These are phyloP conservation scores for Gracilaria gracilis DNA, from an alignment of 23 red algal species.

Conservation along the genomic window DNA sequence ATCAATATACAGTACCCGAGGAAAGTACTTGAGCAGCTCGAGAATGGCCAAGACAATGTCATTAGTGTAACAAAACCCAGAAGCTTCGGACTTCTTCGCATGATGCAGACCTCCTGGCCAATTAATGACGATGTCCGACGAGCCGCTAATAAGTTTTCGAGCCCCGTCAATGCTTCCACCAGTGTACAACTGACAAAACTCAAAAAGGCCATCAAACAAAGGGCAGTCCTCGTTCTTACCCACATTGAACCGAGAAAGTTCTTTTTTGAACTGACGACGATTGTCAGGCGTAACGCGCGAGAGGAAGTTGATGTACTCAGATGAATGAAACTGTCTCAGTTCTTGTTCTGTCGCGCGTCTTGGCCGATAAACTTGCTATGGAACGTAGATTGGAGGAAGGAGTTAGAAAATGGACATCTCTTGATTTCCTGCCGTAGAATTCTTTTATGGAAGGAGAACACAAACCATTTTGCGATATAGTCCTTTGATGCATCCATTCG, in stretches of 20 bases:
- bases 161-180: slow-evolving; percentile 77
- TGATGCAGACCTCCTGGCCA: slow-evolving; percentile 81
- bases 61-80: slow-evolving; percentile 77
- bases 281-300: slow-evolving; percentile 45
- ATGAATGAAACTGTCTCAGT: slow-evolving; percentile 51
- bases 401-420: too few relatives aligned
- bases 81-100: slow-evolving; percentile 64
- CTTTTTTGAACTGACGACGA: slow-evolving; percentile 6
- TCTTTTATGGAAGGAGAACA: not conserved
- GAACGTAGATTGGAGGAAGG: not conserved
- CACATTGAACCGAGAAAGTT: slow-evolving; percentile 31
- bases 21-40: slow-evolving; percentile 67
- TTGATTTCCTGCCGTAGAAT: not conserved
- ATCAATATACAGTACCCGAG: slow-evolving; percentile 72
- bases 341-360: slow-evolving; percentile 55
- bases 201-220: slow-evolving; percentile 73
- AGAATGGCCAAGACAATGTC: slow-evolving; percentile 75
- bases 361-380: slow-evolving; percentile 61
- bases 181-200: slow-evolving; percentile 69
- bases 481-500: not conserved
- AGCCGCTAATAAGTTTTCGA: slow-evolving; percentile 59
- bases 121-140: slow-evolving; percentile 71
- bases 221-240: slow-evolving; percentile 46
- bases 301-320: slow-evolving; percentile 72
- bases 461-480: slow-evolving; percentile 67